phyloP scores from a whole-genome alignment of 2,329 filamentous ascomycete genomes.

The Sphaceloma murrayae region DNA sequence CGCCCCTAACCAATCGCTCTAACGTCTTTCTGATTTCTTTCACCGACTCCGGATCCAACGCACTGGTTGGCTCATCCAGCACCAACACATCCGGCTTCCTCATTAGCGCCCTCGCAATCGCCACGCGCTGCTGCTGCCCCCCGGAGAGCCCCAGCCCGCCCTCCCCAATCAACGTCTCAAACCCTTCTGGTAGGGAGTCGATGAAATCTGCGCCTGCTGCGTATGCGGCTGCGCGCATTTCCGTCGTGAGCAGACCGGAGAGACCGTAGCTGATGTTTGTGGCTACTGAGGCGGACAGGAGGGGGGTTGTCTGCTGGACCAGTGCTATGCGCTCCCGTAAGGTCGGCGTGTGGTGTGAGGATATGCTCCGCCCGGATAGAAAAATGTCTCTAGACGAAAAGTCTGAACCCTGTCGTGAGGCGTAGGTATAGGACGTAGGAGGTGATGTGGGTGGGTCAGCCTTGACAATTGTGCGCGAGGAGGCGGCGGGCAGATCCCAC shows the following conservation, averaged over 20 bases:
- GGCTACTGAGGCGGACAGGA: slow-evolving; percentile 68
- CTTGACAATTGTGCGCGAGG: slow-evolving; percentile 53
- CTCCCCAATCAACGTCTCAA: slow-evolving; percentile 65
- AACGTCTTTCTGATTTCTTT: slow-evolving; percentile 56
- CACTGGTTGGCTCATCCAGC: slow-evolving; percentile 78
- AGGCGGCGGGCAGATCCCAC: slow-evolving; percentile 42
- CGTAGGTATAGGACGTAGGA: slow-evolving; percentile 38
- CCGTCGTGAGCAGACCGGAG: slow-evolving; percentile 43
- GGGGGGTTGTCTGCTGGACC: slow-evolving; percentile 59
- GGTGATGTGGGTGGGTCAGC: slow-evolving; percentile 74
- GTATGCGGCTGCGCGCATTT: slow-evolving; percentile 44
- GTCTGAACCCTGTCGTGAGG: slow-evolving; percentile 13
- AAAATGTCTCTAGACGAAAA: slow-evolving; percentile 39
- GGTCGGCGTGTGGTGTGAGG: slow-evolving; percentile 48
- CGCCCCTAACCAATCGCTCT: slow-evolving; percentile 38
- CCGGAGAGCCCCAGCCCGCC: slow-evolving; percentile 65
- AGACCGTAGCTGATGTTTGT: slow-evolving; percentile 80
- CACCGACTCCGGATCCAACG: slow-evolving; percentile 62
- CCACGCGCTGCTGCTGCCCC: slow-evolving; percentile 72
- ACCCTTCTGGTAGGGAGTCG: slow-evolving; percentile 57
- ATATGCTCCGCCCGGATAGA: slow-evolving; percentile 50
- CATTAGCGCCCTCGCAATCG: slow-evolving; percentile 69
- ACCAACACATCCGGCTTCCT: slow-evolving; percentile 63
- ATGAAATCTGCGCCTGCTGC: slow-evolving; percentile 67
- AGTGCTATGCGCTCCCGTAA: slow-evolving; percentile 56